phyloP scores from a whole-genome alignment of 805 yeast genomes.

The Pichia nakasei region DNA sequence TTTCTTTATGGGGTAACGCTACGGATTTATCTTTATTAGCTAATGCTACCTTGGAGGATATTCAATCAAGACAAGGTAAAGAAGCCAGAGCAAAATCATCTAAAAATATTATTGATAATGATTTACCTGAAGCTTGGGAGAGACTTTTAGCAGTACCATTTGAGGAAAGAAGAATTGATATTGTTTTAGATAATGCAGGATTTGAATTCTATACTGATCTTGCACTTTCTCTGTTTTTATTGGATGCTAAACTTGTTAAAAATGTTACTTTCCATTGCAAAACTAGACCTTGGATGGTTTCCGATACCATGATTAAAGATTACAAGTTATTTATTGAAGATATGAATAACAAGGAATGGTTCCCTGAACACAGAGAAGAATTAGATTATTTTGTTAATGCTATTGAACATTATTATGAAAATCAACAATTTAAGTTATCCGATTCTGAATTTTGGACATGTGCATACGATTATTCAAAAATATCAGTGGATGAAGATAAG shows the following conservation, averaged over 20 bases:
- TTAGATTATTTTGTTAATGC: conserved; percentile 40
- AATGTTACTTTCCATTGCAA: conserved; percentile 79
- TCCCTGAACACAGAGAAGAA: conserved; percentile 39
- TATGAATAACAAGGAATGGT: conserved; percentile 42
- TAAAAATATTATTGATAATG: conserved; percentile 69
- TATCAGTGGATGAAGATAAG: conserved; percentile 41
- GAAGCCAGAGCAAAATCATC: conserved; percentile 78
- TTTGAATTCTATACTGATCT: conserved; percentile 90
- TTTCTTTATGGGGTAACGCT: conserved; percentile 97
- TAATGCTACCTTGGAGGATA: conserved; percentile 82
- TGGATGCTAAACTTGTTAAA: conserved; percentile 60
- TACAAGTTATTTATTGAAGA: conserved; percentile 50
- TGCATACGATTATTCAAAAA: conserved; percentile 64
- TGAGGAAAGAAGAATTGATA: conserved; percentile 51
- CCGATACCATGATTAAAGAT: conserved; percentile 88
- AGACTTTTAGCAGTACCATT: conserved; percentile 25
- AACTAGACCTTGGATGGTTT: conserved; percentile 93
- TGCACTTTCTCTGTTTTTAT: conserved; percentile 50
- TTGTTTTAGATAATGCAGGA: conserved; percentile 89
- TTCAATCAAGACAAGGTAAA: conserved; percentile 85
- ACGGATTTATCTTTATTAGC: conserved; percentile 87
- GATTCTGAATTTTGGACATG: conserved; percentile 85
- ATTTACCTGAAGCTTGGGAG: conserved; percentile 61
- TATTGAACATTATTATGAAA: conserved; percentile 33
- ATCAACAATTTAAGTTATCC: conserved; percentile 41